phyloP scores from a whole-genome alignment of 2,329 filamentous ascomycete species.

The Metarhizium sp. region DNA sequence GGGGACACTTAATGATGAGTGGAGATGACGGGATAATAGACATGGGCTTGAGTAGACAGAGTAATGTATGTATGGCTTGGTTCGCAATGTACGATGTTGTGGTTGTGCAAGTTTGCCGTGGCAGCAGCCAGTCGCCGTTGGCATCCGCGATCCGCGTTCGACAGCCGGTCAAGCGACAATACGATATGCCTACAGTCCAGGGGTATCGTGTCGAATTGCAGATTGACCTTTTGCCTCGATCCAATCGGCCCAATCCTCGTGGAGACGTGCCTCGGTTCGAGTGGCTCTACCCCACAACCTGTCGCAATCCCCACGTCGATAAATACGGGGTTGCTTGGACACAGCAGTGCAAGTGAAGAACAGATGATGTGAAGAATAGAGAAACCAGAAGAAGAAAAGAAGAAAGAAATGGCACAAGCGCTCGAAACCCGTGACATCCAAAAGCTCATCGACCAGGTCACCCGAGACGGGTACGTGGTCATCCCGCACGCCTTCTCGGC shows the following conservation, averaged over 20 bases:
- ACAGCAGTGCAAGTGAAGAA: too few relatives aligned
- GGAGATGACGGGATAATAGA: background rate
- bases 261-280: background rate
- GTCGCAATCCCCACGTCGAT: too few relatives aligned
- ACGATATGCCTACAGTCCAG: too few relatives aligned
- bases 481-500: slow-evolving; percentile 21
- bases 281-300: background rate
- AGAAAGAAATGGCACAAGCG: background rate
- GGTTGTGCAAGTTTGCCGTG: too few relatives aligned
- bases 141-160: too few relatives aligned
- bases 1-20: slow-evolving; percentile 1
- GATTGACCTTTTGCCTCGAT: background rate
- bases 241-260: background rate
- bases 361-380: too few relatives aligned
- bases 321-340: too few relatives aligned
- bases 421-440: background rate
- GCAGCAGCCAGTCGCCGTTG: too few relatives aligned
- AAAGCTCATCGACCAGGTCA: slow-evolving; percentile 11
- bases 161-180: too few relatives aligned
- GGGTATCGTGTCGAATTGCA: too few relatives aligned
- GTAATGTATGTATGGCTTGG: background rate
- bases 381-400: too few relatives aligned
- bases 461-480: slow-evolving; percentile 24
- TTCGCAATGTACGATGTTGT: background rate
- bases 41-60: too few relatives aligned